Evolutionary conservation across 1,284 basidiomycete genomes (phyloP).

Genomic region (Ganoderma lingzhi): DNA sequence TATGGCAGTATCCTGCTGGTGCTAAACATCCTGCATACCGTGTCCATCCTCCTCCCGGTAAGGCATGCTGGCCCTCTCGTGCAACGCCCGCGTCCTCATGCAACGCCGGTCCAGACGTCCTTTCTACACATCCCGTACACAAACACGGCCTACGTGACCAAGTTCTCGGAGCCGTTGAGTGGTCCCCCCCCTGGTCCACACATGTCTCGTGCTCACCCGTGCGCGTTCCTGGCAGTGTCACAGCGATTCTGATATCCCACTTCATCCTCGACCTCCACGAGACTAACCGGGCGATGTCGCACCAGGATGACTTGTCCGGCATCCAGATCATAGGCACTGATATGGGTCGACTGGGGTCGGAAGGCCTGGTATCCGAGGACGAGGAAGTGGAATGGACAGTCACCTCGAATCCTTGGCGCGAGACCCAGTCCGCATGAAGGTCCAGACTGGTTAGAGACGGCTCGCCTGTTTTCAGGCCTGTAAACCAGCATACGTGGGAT

Average conservation of each 20-base stretch:
- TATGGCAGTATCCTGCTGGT: background rate
- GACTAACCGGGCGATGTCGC: background rate
- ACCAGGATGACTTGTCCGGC: background rate
- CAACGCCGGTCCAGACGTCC: background rate
- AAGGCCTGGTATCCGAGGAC: background rate
- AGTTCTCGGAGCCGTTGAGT: conserved; percentile 4
- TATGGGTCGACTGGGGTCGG: background rate
- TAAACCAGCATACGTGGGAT: background rate
- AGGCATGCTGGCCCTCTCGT: background rate
- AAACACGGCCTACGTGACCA: background rate
- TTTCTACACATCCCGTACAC: background rate
- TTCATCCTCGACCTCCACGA: conserved; percentile 9
- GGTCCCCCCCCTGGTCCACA: too few relatives aligned
- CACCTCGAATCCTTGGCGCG: conserved; percentile 4
- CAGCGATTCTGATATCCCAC: background rate
- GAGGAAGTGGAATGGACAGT: background rate
- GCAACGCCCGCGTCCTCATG: background rate
- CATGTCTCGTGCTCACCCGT: background rate
- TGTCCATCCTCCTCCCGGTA: conserved; percentile 1
- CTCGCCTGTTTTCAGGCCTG: too few relatives aligned
- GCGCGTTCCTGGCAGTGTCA: background rate
- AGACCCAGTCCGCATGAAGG: background rate
- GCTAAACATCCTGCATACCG: background rate
- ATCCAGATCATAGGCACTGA: background rate
- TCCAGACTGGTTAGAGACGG: background rate